Conservation (phyloP, 2,329 filamentous ascomycete species). For the Botryotinia convoluta region DNA sequence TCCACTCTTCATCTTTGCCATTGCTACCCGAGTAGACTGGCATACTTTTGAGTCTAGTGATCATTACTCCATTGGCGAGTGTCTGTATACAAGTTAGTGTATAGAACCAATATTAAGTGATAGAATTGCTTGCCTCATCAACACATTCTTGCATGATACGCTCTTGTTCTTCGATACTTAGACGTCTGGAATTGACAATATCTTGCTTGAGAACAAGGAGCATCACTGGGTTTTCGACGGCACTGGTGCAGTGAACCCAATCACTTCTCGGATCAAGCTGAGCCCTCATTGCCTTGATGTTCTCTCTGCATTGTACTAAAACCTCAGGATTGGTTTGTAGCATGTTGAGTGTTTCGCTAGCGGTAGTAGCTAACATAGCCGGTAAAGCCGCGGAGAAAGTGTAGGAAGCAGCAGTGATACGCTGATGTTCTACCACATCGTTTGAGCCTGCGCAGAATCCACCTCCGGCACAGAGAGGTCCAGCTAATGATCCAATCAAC, state of each 20-base stretch:
- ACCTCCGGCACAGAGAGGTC: constrained; percentile 85
- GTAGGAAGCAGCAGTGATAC: constrained; percentile 87
- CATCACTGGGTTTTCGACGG: constrained; percentile 82
- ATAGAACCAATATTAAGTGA: neutral
- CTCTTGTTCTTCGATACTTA: constrained; percentile 76
- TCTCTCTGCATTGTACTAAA: constrained; percentile 74
- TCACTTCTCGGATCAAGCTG: constrained; percentile 92
- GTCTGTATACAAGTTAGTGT: constrained; percentile 49
- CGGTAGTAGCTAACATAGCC: constrained; percentile 91
- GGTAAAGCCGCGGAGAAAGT: constrained; percentile 95
- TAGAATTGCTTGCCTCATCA: constrained; percentile 71
- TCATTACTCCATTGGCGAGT: constrained; percentile 82
- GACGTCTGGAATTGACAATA: constrained; percentile 66
- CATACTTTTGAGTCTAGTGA: constrained; percentile 80
- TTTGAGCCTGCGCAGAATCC: constrained; percentile 92
- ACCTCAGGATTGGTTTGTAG: constrained; percentile 86
- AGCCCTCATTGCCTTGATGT: constrained; percentile 78
- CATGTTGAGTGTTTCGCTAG: constrained; percentile 83
- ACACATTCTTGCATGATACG: constrained; percentile 82
- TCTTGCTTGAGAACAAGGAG: constrained; percentile 81
- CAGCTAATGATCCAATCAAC: constrained; percentile 90
- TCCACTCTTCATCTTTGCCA: constrained; percentile 67
- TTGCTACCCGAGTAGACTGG: constrained; percentile 63
- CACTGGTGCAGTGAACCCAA: constrained; percentile 82
- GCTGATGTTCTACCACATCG: constrained; percentile 94